Percentiles rank a stretch among this genome's conserved stretches.
These are phyloP conservation scores for Penicillium desertorum DNA, from an alignment of 495 filamentous ascomycete genomes.

Conservation along the genomic window DNA sequence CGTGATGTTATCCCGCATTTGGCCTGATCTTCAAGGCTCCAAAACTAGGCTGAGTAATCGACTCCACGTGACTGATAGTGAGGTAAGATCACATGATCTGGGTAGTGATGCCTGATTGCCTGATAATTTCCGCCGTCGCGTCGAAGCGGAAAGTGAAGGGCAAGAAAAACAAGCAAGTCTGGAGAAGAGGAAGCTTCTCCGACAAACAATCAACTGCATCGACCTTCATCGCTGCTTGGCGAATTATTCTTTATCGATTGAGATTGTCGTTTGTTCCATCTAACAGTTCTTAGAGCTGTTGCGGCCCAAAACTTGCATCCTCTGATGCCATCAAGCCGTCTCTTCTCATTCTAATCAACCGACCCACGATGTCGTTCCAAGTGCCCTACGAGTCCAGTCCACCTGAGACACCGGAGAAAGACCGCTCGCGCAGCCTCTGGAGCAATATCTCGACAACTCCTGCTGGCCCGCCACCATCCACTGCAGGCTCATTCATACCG, in stretches of 20 bases:
- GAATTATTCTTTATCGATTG: background rate
- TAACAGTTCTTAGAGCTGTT: constrained; percentile 21
- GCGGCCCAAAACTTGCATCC: constrained; percentile 26
- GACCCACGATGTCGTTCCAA: constrained; percentile 41
- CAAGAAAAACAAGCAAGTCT: constrained; percentile 9
- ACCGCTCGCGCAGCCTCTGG: constrained; percentile 40
- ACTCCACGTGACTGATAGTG: background rate
- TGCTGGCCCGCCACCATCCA: constrained; percentile 69
- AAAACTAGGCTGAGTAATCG: background rate
- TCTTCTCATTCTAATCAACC: constrained; percentile 8
- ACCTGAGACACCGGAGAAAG: constrained; percentile 46
- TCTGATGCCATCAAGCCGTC: constrained; percentile 17
- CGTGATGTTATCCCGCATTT: background rate
- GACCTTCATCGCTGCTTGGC: background rate
- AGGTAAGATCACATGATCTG: background rate
- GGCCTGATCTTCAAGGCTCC: background rate
- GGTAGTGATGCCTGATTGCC: background rate
- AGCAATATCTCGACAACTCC: constrained; percentile 73
- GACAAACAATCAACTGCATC: background rate
- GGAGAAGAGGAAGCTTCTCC: constrained; percentile 11
- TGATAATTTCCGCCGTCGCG: constrained; percentile 15
- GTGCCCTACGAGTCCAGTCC: constrained; percentile 39
- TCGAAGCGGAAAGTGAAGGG: constrained; percentile 10
- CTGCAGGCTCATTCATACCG: constrained; percentile 69
- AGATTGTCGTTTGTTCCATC: constrained; percentile 4